Evolutionary conservation across 768 basidiomycete genomes (phyloP).

Genomic region (Kwoniella sp.): DNA sequence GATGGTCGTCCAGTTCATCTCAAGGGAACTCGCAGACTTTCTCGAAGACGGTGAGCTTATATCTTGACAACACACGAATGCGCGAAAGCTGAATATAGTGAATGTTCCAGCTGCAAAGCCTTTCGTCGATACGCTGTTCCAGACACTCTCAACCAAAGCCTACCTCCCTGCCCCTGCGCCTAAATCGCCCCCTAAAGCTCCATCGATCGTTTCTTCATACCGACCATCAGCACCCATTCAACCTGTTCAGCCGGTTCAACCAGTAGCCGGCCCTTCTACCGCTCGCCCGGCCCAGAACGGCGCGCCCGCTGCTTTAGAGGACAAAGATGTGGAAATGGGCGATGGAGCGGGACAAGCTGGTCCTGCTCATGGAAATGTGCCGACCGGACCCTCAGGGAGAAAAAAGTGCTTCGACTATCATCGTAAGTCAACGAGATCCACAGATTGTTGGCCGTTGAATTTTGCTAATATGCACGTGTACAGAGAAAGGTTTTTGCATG

Average conservation of each 20-base stretch:
- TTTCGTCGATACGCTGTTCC: conserved; percentile 86
- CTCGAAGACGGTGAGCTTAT: conserved; percentile 74
- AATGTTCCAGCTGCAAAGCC: conserved; percentile 63
- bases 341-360: conserved; percentile 14
- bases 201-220: conserved; percentile 40
- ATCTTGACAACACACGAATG: too few relatives aligned
- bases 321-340: conserved; percentile 30
- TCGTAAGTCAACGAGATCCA: conserved; percentile 65
- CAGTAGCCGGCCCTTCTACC: conserved; percentile 30
- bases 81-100: conserved; percentile 2
- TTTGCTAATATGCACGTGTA: conserved; percentile 14
- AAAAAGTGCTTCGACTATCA: conserved; percentile 90
- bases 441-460: background rate
- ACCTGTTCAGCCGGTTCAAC: conserved; percentile 22
- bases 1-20: conserved; percentile 56
- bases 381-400: conserved; percentile 64
- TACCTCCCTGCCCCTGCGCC: conserved; percentile 33
- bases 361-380: background rate
- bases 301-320: background rate
- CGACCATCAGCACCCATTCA: conserved; percentile 23
- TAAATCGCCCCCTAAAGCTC: conserved; percentile 10
- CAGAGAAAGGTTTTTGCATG: conserved; percentile 88
- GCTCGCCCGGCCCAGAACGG: conserved; percentile 1
- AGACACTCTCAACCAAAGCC: conserved; percentile 62
- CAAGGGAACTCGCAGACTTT: conserved; percentile 82